phyloP scores from a whole-genome alignment of 768 basidiomycete species.

The Imleria badia region DNA sequence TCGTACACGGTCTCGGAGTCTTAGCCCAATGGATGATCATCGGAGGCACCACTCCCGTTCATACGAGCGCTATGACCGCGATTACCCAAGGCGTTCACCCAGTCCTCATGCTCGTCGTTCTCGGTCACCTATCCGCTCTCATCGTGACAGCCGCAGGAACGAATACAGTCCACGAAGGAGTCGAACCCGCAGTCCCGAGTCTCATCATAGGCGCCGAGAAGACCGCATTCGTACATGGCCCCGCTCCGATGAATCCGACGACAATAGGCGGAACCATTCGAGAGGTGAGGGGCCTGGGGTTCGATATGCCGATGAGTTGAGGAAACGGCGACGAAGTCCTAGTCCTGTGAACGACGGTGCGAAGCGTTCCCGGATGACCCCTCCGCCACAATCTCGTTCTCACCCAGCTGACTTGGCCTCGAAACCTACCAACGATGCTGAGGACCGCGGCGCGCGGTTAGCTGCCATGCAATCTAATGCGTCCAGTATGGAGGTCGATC shows the following conservation, averaged over 20 bases:
- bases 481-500: conserved; percentile 58
- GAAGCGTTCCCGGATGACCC: conserved; percentile 55
- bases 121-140: conserved; percentile 42
- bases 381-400: conserved; percentile 25
- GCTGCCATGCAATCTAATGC: conserved; percentile 88
- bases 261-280: conserved; percentile 32
- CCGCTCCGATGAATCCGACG: conserved; percentile 54
- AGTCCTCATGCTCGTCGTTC: conserved; percentile 49
- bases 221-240: conserved; percentile 42
- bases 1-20: conserved; percentile 35
- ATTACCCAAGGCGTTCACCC: conserved; percentile 39
- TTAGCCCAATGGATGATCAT: conserved; percentile 29
- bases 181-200: conserved; percentile 31
- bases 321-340: conserved; percentile 40
- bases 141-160: conserved; percentile 20
- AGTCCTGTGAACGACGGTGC: conserved; percentile 30
- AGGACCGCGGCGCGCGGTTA: conserved; percentile 78
- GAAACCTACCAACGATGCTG: conserved; percentile 27
- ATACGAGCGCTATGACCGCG: conserved; percentile 25
- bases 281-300: conserved; percentile 26
- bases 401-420: conserved; percentile 9
- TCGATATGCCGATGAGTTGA: conserved; percentile 32
- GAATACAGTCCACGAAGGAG: conserved; percentile 28
- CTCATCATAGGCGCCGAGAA: conserved; percentile 13
- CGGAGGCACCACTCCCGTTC: conserved; percentile 32